Percentiles rank a stretch among this genome's conserved stretches.
Evolutionary conservation across 2,329 filamentous ascomycete species (phyloP).

Genomic region (Didymella lethalis): DNA sequence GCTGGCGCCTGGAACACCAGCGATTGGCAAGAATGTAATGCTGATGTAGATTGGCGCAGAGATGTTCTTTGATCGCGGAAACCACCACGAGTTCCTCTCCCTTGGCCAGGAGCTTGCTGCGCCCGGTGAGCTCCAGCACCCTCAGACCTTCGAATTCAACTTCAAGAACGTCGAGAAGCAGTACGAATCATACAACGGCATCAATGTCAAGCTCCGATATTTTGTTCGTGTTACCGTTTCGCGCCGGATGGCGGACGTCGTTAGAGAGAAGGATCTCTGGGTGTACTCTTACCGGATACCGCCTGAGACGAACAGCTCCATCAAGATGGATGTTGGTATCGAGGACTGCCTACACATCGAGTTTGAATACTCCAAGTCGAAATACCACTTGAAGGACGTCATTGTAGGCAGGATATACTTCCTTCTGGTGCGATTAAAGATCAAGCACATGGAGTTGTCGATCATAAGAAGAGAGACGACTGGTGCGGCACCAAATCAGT

Average conservation of each 20-base stretch:
- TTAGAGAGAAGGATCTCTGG: constrained; percentile 99
- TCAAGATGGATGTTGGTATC: constrained; percentile 99
- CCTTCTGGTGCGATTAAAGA: constrained; percentile 94
- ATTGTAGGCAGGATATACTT: constrained; percentile 99
- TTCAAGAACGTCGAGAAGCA: constrained; percentile 99
- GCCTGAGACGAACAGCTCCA: constrained; percentile 95
- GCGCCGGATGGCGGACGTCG: constrained; percentile 95
- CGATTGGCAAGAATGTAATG: not conserved
- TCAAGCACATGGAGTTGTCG: constrained; percentile 99
- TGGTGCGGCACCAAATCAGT: constrained; percentile 95
- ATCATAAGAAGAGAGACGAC: constrained; percentile 98
- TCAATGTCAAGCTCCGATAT: constrained; percentile 99
- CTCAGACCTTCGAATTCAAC: constrained; percentile 98
- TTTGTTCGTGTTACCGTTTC: constrained; percentile 97
- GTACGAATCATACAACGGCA: constrained; percentile 99
- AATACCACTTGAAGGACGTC: constrained; percentile 98
- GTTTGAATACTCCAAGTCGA: constrained; percentile 99
- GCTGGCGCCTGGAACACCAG: constrained; percentile 9
- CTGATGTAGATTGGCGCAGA: constrained; percentile 62
- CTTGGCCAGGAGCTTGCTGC: constrained; percentile 96
- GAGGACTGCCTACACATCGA: constrained; percentile 99
- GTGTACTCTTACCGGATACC: constrained; percentile 98
- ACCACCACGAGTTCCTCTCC: constrained; percentile 98
- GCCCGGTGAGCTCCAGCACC: constrained; percentile 96
- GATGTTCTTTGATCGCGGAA: constrained; percentile 99